Evolutionary conservation across 2,329 filamentous ascomycete species (phyloP).

Genomic region (Epichloe brachyelytri): DNA sequence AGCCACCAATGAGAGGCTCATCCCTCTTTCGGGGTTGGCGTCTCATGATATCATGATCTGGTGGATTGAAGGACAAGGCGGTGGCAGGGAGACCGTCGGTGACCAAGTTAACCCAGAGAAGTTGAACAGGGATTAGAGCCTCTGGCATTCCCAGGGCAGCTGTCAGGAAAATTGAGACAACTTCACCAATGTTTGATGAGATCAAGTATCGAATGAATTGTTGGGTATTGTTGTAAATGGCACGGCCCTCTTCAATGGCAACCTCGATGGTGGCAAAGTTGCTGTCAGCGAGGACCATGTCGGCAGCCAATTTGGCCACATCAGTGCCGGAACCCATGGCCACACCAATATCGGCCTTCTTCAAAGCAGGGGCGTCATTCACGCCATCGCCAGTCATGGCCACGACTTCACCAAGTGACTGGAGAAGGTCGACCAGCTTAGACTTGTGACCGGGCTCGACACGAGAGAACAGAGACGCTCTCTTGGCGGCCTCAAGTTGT

Average conservation of each 20-base stretch:
- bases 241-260: conserved; percentile 90
- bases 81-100: conserved; percentile 95
- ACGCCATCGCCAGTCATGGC: conserved; percentile 99
- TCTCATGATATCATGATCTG: conserved; percentile 98
- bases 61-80: conserved; percentile 91
- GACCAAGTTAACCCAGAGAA: conserved; percentile 97
- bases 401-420: conserved; percentile 85
- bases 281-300: conserved; percentile 97
- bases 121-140: conserved; percentile 89
- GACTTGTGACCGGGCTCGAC: conserved; percentile 95
- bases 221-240: conserved; percentile 99
- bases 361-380: conserved; percentile 92
- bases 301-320: conserved; percentile 88
- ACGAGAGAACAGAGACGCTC: conserved; percentile 84
- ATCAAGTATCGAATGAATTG: conserved; percentile 99
- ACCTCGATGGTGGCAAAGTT: conserved; percentile 97
- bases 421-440: conserved; percentile 91
- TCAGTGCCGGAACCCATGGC: conserved; percentile 98
- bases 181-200: conserved; percentile 97
- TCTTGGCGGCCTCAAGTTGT: conserved; percentile 72
- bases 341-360: conserved; percentile 97
- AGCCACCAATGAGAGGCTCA: conserved; percentile 82
- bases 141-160: conserved; percentile 96
- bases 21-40: conserved; percentile 82
- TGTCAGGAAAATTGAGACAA: conserved; percentile 97